Percentiles rank a stretch among this genome's conserved stretches.
Evolutionary conservation across 768 basidiomycete species (phyloP).

Genomic region (Naganishia kalamii): DNA sequence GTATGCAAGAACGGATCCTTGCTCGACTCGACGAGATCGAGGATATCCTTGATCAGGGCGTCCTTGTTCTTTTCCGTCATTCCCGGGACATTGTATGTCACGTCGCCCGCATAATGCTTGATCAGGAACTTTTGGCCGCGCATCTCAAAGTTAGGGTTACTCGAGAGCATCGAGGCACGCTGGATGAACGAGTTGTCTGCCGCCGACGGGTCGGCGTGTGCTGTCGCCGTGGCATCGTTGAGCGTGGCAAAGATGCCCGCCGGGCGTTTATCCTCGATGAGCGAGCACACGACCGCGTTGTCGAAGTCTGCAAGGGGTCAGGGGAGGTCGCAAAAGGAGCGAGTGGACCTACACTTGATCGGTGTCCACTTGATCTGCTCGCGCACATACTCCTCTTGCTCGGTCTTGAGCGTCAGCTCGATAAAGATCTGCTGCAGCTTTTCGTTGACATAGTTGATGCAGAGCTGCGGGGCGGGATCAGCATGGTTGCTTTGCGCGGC

Average conservation of each 20-base stretch:
- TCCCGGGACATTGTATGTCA: conserved; percentile 91
- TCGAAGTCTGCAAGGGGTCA: conserved; percentile 38
- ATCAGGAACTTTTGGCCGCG: conserved; percentile 92
- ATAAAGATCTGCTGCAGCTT: conserved; percentile 99
- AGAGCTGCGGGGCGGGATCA: conserved; percentile 58
- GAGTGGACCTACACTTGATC: conserved; percentile 65
- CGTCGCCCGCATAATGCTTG: conserved; percentile 95
- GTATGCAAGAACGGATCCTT: conserved; percentile 77
- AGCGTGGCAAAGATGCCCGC: conserved; percentile 96
- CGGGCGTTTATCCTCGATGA: conserved; percentile 92
- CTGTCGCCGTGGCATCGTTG: conserved; percentile 98
- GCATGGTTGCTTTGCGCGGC: background rate
- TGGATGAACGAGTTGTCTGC: conserved; percentile 97
- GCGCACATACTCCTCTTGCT: conserved; percentile 97
- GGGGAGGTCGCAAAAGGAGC: background rate
- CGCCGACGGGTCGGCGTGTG: conserved; percentile 90
- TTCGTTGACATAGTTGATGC: conserved; percentile 99
- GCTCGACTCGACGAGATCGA: conserved; percentile 77
- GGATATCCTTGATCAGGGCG: conserved; percentile 82
- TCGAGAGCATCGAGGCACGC: conserved; percentile 69
- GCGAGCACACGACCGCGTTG: conserved; percentile 76
- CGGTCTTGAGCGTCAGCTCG: conserved; percentile 94
- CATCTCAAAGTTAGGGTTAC: conserved; percentile 88
- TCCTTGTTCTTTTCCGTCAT: conserved; percentile 99
- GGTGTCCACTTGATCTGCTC: conserved; percentile 99